These are phyloP conservation scores for Clavulina sp. DNA, from an alignment of 768 basidiomycete genomes.

Conservation along the genomic window DNA sequence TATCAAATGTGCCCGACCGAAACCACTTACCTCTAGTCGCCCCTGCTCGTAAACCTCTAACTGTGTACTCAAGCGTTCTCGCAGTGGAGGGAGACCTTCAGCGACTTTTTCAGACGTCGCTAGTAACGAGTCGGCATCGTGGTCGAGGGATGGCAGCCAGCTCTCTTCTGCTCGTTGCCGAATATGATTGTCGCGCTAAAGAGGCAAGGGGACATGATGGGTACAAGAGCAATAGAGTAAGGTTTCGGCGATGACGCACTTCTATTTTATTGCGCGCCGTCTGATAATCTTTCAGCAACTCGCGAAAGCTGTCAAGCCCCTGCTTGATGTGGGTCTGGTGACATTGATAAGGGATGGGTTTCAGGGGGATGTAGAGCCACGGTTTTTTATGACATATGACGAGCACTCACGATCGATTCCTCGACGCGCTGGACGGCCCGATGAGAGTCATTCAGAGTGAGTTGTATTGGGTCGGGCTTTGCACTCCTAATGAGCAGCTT, in stretches of 20 bases:
- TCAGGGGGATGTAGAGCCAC: too few species aligned
- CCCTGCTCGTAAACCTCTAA: background rate
- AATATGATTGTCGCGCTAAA: background rate
- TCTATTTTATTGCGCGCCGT: background rate
- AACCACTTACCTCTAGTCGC: background rate
- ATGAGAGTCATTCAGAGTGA: too few species aligned
- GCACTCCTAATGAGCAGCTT: too few species aligned
- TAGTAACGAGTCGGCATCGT: background rate
- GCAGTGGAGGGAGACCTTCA: background rate
- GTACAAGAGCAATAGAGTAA: background rate
- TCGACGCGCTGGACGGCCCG: too few species aligned
- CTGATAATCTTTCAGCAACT: background rate
- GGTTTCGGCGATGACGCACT: background rate
- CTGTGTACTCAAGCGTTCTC: background rate
- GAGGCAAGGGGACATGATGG: background rate
- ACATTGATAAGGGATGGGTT: too few species aligned
- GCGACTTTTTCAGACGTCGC: background rate
- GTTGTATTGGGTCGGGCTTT: too few species aligned
- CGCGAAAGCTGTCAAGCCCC: background rate
- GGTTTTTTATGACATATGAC: too few species aligned
- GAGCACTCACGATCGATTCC: too few species aligned
- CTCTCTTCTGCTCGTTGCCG: background rate
- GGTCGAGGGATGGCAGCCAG: background rate
- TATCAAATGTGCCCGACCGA: background rate
- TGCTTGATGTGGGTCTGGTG: too few species aligned